A percentile compares a stretch with the other conserved stretches of the same genome.
These are phyloP conservation scores for Trypanosomatidae sp. DNA, from an alignment of 208 protist genomes.

Conservation along the genomic window DNA sequence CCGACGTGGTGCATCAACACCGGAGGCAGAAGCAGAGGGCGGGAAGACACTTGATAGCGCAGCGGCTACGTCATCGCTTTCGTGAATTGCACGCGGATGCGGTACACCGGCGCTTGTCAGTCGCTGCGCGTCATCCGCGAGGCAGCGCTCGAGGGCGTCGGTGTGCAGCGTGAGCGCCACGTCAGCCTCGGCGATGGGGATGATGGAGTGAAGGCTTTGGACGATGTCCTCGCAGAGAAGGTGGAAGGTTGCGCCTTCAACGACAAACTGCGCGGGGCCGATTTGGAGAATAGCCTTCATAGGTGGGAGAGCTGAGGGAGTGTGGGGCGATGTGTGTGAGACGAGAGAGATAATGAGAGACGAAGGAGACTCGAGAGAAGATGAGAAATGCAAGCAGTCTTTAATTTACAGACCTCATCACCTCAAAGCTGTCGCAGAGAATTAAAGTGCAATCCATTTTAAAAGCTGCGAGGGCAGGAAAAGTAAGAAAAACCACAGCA, in stretches of 20 bases:
- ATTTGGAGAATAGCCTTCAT: background rate
- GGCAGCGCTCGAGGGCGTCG: slow-evolving; percentile 16
- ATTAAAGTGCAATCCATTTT: too few relatives aligned
- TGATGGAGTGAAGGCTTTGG: slow-evolving; percentile 23
- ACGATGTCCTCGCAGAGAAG: slow-evolving; percentile 35
- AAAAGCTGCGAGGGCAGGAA: too few relatives aligned
- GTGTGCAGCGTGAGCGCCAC: slow-evolving; percentile 26
- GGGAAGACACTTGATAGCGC: too few relatives aligned
- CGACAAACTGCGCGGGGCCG: too few relatives aligned
- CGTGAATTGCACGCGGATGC: background rate
- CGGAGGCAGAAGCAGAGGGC: too few relatives aligned
- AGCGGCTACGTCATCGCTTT: background rate
- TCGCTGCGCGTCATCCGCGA: slow-evolving; percentile 16
- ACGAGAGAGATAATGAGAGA: too few relatives aligned
- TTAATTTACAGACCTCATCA: too few relatives aligned
- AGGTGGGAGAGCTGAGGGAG: background rate
- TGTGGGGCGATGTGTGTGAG: background rate
- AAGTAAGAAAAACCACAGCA: too few relatives aligned
- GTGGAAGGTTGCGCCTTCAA: slow-evolving; percentile 39
- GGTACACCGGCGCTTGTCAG: background rate
- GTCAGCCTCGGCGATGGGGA: slow-evolving; percentile 10
- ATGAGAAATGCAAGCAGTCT: too few relatives aligned
- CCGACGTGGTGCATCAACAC: too few relatives aligned
- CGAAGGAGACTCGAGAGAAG: too few relatives aligned
- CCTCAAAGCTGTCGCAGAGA: too few relatives aligned